These are phyloP conservation scores for Stephania yunnanensis DNA, from an alignment of 164 flowering plant species.

Conservation along the genomic window DNA sequence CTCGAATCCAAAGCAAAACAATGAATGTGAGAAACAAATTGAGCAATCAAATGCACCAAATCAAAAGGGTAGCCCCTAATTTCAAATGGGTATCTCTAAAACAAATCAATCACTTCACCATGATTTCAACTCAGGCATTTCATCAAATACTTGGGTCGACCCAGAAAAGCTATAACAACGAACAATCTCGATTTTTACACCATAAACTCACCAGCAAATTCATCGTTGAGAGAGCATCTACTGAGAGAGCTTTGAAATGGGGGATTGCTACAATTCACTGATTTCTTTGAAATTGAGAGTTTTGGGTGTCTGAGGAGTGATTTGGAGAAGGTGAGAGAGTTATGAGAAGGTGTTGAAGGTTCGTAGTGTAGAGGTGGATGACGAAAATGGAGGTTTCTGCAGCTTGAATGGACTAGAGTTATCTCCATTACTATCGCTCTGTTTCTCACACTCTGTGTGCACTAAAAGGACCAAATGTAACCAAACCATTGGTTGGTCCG, in stretches of 20 bases:
- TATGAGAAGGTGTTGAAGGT: background rate
- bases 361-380: background rate
- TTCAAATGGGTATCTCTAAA: too few species aligned
- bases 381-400: background rate
- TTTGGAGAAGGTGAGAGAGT: background rate
- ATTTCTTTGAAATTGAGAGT: background rate
- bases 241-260: background rate
- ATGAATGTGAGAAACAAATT: background rate
- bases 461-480: too few species aligned
- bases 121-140: background rate
- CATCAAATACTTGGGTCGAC: background rate
- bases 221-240: background rate
- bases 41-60: background rate
- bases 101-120: background rate
- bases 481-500: too few species aligned
- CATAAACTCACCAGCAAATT: slow-evolving; percentile 1
- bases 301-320: background rate
- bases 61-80: too few species aligned
- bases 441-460: too few species aligned
- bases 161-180: too few species aligned
- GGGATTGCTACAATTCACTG: background rate
- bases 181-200: background rate
- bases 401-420: background rate
- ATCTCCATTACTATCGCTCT: background rate
- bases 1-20: slow-evolving; percentile 3